phyloP scores from a whole-genome alignment of 495 filamentous ascomycete genomes.

The Cercophora newfieldiana region DNA sequence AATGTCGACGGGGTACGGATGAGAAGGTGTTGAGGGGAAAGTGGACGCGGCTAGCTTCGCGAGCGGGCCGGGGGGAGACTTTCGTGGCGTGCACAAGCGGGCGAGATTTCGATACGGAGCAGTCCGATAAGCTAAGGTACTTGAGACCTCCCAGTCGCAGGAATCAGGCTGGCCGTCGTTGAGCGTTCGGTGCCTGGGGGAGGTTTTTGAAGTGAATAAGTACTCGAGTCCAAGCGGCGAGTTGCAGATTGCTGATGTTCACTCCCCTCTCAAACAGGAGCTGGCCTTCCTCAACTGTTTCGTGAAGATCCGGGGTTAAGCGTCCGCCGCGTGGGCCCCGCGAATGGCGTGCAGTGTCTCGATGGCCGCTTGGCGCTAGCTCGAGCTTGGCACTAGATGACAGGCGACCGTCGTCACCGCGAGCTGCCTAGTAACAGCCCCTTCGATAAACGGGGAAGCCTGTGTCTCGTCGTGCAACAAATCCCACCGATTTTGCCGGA shows the following conservation, averaged over 20 bases:
- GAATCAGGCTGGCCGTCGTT: no score
- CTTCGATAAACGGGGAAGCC: no score
- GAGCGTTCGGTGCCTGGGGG: neutral
- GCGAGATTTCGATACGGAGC: neutral
- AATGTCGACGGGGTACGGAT: neutral
- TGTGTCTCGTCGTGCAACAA: no score
- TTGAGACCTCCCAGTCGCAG: no score
- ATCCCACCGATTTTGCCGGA: neutral
- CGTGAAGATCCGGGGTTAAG: conserved; percentile 16
- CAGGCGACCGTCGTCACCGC: no score
- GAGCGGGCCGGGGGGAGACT: neutral
- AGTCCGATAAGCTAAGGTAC: no score
- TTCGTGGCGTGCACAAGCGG: neutral
- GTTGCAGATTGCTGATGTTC: neutral
- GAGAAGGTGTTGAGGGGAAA: neutral
- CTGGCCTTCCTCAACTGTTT: neutral
- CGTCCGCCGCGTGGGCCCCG: neutral
- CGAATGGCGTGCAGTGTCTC: neutral
- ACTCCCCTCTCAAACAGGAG: neutral
- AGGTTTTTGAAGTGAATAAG: neutral
- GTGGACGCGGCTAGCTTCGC: neutral
- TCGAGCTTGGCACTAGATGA: neutral
- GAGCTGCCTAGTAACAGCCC: no score
- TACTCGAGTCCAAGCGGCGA: neutral
- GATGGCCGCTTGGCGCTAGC: neutral